These are phyloP conservation scores for Arabidopsis arenosa DNA, from an alignment of 345 rosid genomes.

Conservation along the genomic window DNA sequence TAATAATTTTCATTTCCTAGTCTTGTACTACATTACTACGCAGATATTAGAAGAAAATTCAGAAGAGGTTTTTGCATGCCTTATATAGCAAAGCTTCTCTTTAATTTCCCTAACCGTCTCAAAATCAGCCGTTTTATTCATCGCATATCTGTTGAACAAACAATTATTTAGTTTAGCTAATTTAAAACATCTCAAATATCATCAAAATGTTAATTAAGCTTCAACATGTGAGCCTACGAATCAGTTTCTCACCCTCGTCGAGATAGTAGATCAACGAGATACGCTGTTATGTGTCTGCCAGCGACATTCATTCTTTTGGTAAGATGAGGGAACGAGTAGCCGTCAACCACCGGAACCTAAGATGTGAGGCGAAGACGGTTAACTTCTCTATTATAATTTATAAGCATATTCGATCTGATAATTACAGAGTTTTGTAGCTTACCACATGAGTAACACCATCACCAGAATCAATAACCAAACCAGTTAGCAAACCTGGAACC, in stretches of 20 bases:
- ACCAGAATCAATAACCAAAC: conserved; percentile 98
- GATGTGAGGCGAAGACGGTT: conserved; percentile 33
- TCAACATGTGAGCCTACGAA: neutral
- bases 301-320: conserved; percentile 99
- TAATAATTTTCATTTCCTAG: conserved; percentile 22
- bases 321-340: conserved; percentile 97
- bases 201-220: conserved; percentile 26
- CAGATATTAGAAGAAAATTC: conserved; percentile 10
- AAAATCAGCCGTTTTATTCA: conserved; percentile 91
- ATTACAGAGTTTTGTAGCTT: conserved; percentile 34
- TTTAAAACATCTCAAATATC: neutral
- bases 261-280: conserved; percentile 94
- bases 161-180: neutral
- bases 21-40: conserved; percentile 4
- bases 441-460: conserved; percentile 99
- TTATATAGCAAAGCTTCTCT: conserved; percentile 95
- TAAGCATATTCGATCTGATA: neutral
- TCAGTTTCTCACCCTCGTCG: conserved; percentile 79
- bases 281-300: conserved; percentile 96
- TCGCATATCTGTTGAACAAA: conserved; percentile 71
- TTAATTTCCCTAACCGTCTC: conserved; percentile 96
- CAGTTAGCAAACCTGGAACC: conserved; percentile 86
- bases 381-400: conserved; percentile 14
- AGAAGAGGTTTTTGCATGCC: conserved; percentile 61
- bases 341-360: conserved; percentile 99